Percentiles rank a stretch among this genome's conserved stretches.
phyloP scores from a whole-genome alignment of 2,329 filamentous ascomycete genomes.

The Nectriaceae sp. region DNA sequence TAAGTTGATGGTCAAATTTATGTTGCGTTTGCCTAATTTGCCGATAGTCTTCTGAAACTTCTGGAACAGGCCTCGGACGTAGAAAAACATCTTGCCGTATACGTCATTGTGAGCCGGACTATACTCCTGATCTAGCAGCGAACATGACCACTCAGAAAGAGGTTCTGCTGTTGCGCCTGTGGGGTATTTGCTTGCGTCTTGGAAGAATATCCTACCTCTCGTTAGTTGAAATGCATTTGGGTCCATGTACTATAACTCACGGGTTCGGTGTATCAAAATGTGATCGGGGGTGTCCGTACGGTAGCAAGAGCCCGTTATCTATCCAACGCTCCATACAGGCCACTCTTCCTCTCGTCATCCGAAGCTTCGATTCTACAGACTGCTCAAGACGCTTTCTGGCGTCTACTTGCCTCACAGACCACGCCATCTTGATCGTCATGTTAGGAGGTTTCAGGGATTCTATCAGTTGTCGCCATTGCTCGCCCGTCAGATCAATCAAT shows the following conservation, averaged over 20 bases:
- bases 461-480: not conserved
- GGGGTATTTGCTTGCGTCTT: not conserved
- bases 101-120: slow-evolving; percentile 23
- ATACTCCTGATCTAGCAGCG: slow-evolving; percentile 18
- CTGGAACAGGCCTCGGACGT: slow-evolving; percentile 21
- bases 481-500: not conserved
- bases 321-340: slow-evolving; percentile 21
- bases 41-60: slow-evolving; percentile 20
- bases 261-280: slow-evolving; percentile 19
- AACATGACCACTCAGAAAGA: slow-evolving; percentile 31
- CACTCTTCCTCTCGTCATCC: slow-evolving; percentile 4
- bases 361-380: not conserved
- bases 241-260: slow-evolving; percentile 15
- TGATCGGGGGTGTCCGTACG: slow-evolving; percentile 21
- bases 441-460: not conserved
- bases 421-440: not conserved
- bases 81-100: slow-evolving; percentile 32
- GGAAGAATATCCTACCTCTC: slow-evolving; percentile 18
- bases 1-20: no score
- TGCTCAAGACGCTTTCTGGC: not conserved
- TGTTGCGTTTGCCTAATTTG: no score
- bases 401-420: not conserved
- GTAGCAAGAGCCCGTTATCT: slow-evolving; percentile 24
- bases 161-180: slow-evolving; percentile 21
- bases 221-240: not conserved